A percentile compares a stretch with the other conserved stretches of the same genome.
phyloP scores from a whole-genome alignment of 768 basidiomycete species.

The Pilatotrama ljubarskyi region DNA sequence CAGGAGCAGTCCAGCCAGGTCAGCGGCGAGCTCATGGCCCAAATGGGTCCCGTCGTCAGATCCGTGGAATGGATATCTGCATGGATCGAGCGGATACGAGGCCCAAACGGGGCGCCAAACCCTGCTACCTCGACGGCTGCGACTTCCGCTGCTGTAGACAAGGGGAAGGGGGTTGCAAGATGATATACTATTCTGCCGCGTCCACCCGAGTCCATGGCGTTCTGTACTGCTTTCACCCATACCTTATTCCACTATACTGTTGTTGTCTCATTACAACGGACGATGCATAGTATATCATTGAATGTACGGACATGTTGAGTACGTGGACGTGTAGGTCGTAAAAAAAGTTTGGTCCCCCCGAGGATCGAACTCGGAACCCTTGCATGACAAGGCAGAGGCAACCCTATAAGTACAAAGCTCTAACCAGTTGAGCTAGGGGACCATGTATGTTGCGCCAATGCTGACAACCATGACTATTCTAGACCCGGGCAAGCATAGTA shows the following conservation, averaged over 20 bases:
- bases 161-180: slow-evolving; percentile 1
- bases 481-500: no score
- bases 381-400: slow-evolving; percentile 45
- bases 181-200: not conserved
- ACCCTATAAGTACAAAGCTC: slow-evolving; percentile 65
- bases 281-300: no score
- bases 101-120: not conserved
- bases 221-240: no score
- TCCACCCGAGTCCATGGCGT: not conserved
- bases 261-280: no score
- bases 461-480: no score
- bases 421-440: slow-evolving; percentile 63
- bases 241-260: no score
- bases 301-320: no score
- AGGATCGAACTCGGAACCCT: slow-evolving; percentile 66
- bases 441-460: slow-evolving; percentile 22
- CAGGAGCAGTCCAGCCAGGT: slow-evolving; percentile 21
- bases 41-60: slow-evolving; percentile 19
- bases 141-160: not conserved
- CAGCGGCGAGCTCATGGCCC: slow-evolving; percentile 17
- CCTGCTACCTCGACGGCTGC: not conserved
- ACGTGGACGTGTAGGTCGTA: not conserved
- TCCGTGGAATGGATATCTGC: slow-evolving; percentile 22
- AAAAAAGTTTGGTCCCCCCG: slow-evolving; percentile 48
- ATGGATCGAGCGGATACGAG: slow-evolving; percentile 20